These are phyloP conservation scores for Fusarium pseudocircinatum DNA, from an alignment of 2,329 filamentous ascomycete genomes.

Conservation along the genomic window DNA sequence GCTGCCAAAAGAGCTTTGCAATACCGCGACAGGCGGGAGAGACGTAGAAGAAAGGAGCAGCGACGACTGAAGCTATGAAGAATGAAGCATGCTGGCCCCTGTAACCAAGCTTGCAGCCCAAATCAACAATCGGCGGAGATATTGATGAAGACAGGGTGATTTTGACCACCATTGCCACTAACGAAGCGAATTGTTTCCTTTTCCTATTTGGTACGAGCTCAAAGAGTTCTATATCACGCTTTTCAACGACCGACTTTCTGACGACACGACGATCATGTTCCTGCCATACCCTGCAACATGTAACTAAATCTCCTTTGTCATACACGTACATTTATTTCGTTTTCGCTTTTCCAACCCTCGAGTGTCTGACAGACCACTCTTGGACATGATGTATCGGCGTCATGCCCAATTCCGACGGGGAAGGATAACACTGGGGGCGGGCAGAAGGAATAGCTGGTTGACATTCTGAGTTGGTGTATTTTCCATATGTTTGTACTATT, in stretches of 20 bases:
- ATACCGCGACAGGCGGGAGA: constrained; percentile 50
- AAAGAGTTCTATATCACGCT: constrained; percentile 12
- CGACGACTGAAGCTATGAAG: constrained; percentile 49
- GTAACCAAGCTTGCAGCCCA: neutral
- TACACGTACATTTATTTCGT: neutral
- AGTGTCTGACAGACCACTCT: constrained; percentile 17
- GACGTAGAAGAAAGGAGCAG: constrained; percentile 52
- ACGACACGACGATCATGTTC: constrained; percentile 40
- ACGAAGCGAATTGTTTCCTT: constrained; percentile 19
- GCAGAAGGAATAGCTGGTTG: neutral
- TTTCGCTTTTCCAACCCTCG: neutral
- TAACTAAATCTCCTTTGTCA: constrained; percentile 31
- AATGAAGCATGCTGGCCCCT: constrained; percentile 11
- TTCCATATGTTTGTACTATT: constrained; percentile 25
- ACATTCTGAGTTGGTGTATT: neutral
- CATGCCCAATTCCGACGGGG: neutral
- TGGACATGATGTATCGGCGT: neutral
- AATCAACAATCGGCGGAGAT: neutral
- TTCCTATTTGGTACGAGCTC: neutral
- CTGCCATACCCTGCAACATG: constrained; percentile 30
- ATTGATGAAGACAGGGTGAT: constrained; percentile 2
- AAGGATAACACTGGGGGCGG: neutral
- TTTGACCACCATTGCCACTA: constrained; percentile 4
- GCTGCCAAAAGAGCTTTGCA: constrained; percentile 50
- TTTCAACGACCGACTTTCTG: constrained; percentile 30